Conservation (phyloP, 176 grass and related monocot genomes). For the Carex parvula region DNA sequence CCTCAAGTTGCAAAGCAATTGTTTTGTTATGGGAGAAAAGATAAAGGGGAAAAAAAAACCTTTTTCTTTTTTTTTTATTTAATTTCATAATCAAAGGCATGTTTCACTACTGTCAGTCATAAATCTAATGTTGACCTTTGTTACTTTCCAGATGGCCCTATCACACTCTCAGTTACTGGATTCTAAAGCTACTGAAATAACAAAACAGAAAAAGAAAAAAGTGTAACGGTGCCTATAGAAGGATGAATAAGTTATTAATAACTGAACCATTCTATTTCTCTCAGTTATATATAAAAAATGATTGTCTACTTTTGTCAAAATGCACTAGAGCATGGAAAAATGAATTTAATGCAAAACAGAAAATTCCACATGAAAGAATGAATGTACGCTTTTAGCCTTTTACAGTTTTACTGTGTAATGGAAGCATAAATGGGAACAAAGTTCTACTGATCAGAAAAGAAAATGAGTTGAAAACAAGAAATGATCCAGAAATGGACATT, state of each 20-base stretch:
- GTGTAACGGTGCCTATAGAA: not conserved
- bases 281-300: not conserved
- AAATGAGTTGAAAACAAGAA: not conserved
- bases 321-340: not conserved
- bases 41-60: not conserved
- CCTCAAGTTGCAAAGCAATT: constrained; percentile 3
- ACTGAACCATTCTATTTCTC: not conserved
- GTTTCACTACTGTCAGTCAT: not conserved
- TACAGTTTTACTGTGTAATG: not conserved
- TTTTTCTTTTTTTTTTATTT: not conserved
- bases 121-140: constrained; percentile 13
- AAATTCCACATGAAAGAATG: not conserved
- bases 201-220: not conserved
- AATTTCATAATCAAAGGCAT: constrained; percentile 6
- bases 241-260: not conserved
- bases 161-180: constrained; percentile 1
- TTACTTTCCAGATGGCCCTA: constrained; percentile 4
- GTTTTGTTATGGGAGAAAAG: not conserved
- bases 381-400: not conserved
- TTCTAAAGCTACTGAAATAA: not conserved
- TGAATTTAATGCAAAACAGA: not conserved
- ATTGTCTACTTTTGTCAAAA: constrained; percentile 3
- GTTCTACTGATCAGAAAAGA: not conserved
- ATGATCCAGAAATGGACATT: not conserved
- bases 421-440: not conserved